Evolutionary conservation across 179 eudicot species (phyloP).

Genomic region (Drosera spatulata): DNA sequence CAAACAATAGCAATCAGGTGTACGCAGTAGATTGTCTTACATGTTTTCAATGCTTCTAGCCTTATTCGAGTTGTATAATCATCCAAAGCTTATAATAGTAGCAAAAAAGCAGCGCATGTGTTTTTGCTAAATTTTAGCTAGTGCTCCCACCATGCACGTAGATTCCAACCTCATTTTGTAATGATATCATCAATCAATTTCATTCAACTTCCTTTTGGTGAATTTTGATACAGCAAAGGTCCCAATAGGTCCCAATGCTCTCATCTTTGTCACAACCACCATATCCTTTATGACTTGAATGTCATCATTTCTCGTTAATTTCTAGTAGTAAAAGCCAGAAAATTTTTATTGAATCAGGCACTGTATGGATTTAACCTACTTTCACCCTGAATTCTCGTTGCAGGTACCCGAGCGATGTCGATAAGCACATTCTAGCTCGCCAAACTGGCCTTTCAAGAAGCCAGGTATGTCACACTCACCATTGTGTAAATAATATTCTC

Average conservation of each 20-base stretch:
- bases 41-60: too few species aligned
- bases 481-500: not conserved
- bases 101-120: too few species aligned
- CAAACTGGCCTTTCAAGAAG: slow-evolving; percentile 92
- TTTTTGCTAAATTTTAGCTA: too few species aligned
- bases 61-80: too few species aligned
- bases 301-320: not conserved
- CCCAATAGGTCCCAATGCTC: not conserved
- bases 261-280: not conserved
- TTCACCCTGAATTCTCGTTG: slow-evolving; percentile 2
- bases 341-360: not conserved
- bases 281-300: not conserved
- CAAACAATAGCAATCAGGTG: too few species aligned
- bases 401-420: slow-evolving; percentile 97
- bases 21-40: too few species aligned
- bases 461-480: slow-evolving; percentile 39
- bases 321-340: not conserved
- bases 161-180: not conserved
- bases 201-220: not conserved
- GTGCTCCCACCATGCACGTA: not conserved
- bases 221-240: too few species aligned
- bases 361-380: not conserved
- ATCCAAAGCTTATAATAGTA: too few species aligned
- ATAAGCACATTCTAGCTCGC: slow-evolving; percentile 92
- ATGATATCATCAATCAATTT: slow-evolving; percentile 1